These are phyloP conservation scores for Yamadazyma nakazawae DNA, from an alignment of 805 yeast species.

Conservation along the genomic window DNA sequence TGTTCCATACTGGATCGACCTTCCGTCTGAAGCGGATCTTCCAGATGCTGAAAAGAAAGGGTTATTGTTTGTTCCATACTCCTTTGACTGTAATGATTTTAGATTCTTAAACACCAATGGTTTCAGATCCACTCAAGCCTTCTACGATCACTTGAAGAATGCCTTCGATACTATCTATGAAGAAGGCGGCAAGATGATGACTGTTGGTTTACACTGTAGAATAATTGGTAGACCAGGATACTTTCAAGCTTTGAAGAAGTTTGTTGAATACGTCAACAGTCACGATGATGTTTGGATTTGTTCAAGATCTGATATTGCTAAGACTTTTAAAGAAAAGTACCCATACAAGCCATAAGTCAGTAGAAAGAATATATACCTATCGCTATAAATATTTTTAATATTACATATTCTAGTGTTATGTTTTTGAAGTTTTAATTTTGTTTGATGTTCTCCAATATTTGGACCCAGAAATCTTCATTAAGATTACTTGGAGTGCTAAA, in stretches of 20 bases:
- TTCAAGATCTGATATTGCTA: slow-evolving; percentile 15
- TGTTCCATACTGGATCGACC: slow-evolving; percentile 17
- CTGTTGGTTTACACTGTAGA: slow-evolving; percentile 17
- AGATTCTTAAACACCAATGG: slow-evolving; percentile 20
- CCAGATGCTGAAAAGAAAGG: slow-evolving; percentile 20
- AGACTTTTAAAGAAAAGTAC: slow-evolving; percentile 10
- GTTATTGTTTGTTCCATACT: slow-evolving; percentile 22
- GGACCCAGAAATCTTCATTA: slow-evolving; percentile 15
- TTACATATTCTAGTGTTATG: too few relatives aligned
- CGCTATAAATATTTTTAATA: too few relatives aligned
- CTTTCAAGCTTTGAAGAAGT: slow-evolving; percentile 13
- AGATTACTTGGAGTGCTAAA: too few relatives aligned
- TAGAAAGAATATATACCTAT: too few relatives aligned
- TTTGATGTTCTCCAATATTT: slow-evolving; percentile 7
- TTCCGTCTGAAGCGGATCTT: slow-evolving; percentile 15
- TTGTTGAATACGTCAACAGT: slow-evolving; percentile 14
- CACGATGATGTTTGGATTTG: slow-evolving; percentile 16
- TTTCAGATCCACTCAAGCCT: slow-evolving; percentile 21
- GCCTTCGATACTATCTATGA: slow-evolving; percentile 27
- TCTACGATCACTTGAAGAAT: slow-evolving; percentile 28
- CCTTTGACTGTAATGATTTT: slow-evolving; percentile 23
- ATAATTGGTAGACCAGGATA: slow-evolving; percentile 15
- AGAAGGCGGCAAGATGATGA: slow-evolving; percentile 17
- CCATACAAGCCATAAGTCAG: slow-evolving; percentile 16
- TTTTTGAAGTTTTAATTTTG: too few relatives aligned